Evolutionary conservation across 306 rosid species (phyloP).

Genomic region (Malus asiatica): DNA sequence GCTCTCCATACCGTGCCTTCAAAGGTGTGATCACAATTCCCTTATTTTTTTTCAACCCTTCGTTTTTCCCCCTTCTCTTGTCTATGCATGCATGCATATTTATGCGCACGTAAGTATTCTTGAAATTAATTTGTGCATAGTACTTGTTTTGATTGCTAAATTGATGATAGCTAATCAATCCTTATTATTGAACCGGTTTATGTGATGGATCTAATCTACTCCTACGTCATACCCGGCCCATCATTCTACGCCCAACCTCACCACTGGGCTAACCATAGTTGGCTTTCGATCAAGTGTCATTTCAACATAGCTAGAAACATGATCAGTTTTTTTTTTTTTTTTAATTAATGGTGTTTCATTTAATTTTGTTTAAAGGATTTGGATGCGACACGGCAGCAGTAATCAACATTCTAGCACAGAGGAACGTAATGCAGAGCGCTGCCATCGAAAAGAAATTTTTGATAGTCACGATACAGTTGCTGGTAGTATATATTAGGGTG

Average conservation of each 20-base stretch:
- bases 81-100: no score
- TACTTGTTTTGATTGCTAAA: neutral
- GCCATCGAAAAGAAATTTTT: constrained; percentile 36
- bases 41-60: no score
- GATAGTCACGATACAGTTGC: constrained; percentile 24
- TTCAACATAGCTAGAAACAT: neutral
- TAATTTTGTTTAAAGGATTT: constrained; percentile 33
- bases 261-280: neutral
- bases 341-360: no score
- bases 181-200: neutral
- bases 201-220: neutral
- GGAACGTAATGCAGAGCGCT: constrained; percentile 59
- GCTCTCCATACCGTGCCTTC: no score
- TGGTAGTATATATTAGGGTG: constrained; percentile 41
- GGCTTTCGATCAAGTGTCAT: neutral
- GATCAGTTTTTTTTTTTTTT: neutral
- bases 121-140: neutral
- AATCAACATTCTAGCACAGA: constrained; percentile 61
- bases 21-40: no score
- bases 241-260: neutral
- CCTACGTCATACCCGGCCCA: neutral
- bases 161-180: neutral
- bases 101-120: no score
- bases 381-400: constrained; percentile 70
- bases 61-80: no score